Evolutionary conservation across 306 rosid genomes (phyloP).

Genomic region (Lablab purpureus): DNA sequence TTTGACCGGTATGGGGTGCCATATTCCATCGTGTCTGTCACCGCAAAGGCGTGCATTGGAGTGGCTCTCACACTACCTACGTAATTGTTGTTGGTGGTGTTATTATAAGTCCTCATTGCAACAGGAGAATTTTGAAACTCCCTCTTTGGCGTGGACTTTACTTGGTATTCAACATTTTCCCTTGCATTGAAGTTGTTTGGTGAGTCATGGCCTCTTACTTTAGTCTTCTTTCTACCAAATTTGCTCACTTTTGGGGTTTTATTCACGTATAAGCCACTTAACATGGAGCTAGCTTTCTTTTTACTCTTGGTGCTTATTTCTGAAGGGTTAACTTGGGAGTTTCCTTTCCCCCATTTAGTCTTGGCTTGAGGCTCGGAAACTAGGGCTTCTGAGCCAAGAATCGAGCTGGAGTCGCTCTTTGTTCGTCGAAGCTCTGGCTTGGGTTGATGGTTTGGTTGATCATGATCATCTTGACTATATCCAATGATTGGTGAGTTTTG

Average conservation of each 20-base stretch:
- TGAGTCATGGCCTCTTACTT: not conserved
- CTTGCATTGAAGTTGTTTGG: not conserved
- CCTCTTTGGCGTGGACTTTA: slow-evolving; percentile 35
- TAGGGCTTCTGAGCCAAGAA: slow-evolving; percentile 61
- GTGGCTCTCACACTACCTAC: slow-evolving; percentile 46
- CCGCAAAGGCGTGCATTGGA: slow-evolving; percentile 38
- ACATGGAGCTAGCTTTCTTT: slow-evolving; percentile 51
- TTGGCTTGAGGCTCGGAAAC: slow-evolving; percentile 41
- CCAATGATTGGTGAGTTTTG: slow-evolving; percentile 63
- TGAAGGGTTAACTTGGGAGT: slow-evolving; percentile 50
- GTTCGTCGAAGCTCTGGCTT: slow-evolving; percentile 61
- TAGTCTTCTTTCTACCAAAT: not conserved
- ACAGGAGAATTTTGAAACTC: not conserved
- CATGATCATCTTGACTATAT: slow-evolving; percentile 51
- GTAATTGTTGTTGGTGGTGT: not conserved
- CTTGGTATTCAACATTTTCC: slow-evolving; percentile 25
- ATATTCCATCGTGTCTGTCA: slow-evolving; percentile 50
- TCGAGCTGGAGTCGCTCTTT: slow-evolving; percentile 84
- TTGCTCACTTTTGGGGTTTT: not conserved
- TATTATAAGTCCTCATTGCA: not conserved
- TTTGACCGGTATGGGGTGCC: slow-evolving; percentile 66
- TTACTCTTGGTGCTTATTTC: slow-evolving; percentile 43
- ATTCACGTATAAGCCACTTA: slow-evolving; percentile 50
- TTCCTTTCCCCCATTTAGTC: slow-evolving; percentile 47
- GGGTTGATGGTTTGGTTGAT: slow-evolving; percentile 28